Base-by-base conservation (phyloP, 78 protist species). In the Speleostelium caveatum region DNA sequence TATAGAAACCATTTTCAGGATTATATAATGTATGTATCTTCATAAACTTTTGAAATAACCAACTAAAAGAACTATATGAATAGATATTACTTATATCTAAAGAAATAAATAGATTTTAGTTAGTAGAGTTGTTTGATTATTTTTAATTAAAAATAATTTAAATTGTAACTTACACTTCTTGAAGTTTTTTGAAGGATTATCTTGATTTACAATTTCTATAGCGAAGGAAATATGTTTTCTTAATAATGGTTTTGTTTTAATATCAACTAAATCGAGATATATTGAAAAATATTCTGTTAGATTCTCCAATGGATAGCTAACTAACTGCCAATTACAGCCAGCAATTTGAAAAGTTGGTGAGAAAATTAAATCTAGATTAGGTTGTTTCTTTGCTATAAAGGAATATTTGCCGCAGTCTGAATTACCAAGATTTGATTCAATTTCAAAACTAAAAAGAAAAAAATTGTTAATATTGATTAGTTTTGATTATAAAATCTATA, bases 1-100 rank as follows among this genome's bases (percentile, higher is more conserved):
- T 83, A 21, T 56, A 24, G 28, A 83, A 83, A 30, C 91, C 91
- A 28, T 49, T 22, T 45, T 83, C 75, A 19, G 67, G 91, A 21
- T 83, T 74, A 38, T 49, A 58, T 16, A 83, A 59, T 24, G 91
- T 83, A 38, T 59, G 58, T 12, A 65, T 69, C 63, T 69, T 83
- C 91, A 83, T 83, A 69, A 83, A 83, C 49, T 83, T 83, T 71
- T 83, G 91, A 22, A 83, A 83, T 69, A 83, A 69, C 91, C 91
- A 83, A 59, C 91, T 83, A 60, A 83, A 83, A 55, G 91, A 83
- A 33, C 66, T 69, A 35, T 83, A 83, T 42, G 91, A 83, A 83
- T 83, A 83, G 17, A 83, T 83, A 60, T 83, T 83, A 59, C 91
- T 83, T 1, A 83, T 83, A 33, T 83, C 91, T 83, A 45, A 38